Conservation (phyloP, 2,329 filamentous ascomycete genomes). For the Neophaeococcomyces aloes region DNA sequence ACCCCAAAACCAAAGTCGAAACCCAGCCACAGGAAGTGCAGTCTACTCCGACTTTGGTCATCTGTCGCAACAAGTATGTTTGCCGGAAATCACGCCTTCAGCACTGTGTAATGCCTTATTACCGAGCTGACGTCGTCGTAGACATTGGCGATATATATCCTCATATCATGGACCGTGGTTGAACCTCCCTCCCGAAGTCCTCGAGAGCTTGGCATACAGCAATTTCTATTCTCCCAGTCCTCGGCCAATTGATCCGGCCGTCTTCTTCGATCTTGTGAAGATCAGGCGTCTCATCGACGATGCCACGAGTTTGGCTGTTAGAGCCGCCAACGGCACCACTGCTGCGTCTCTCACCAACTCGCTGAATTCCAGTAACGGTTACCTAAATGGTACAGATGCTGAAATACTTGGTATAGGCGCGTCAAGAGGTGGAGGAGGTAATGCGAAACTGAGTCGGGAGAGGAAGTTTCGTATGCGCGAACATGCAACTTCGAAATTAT, state of each 20-base stretch:
- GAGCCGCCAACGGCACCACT: slow-evolving; percentile 63
- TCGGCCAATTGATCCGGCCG: slow-evolving; percentile 64
- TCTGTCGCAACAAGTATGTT: slow-evolving; percentile 57
- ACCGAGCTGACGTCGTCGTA: slow-evolving; percentile 28
- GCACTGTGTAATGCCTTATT: neutral
- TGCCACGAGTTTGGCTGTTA: slow-evolving; percentile 64
- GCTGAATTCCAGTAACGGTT: slow-evolving; percentile 41
- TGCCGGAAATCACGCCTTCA: slow-evolving; percentile 7
- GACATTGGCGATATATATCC: slow-evolving; percentile 77
- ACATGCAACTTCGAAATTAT: slow-evolving; percentile 66
- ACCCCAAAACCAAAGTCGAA: neutral
- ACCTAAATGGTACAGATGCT: slow-evolving; percentile 37
- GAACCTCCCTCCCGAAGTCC: slow-evolving; percentile 64
- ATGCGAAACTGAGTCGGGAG: slow-evolving; percentile 61
- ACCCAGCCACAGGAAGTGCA: slow-evolving; percentile 22
- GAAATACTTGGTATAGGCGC: slow-evolving; percentile 49
- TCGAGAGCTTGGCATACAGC: slow-evolving; percentile 66
- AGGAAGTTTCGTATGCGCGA: slow-evolving; percentile 69
- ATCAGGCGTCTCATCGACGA: slow-evolving; percentile 71
- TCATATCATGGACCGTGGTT: slow-evolving; percentile 78
- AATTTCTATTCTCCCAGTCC: slow-evolving; percentile 70
- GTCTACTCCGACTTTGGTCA: slow-evolving; percentile 43
- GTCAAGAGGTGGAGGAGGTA: slow-evolving; percentile 41
- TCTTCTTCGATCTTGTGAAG: slow-evolving; percentile 76
- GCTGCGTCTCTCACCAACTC: slow-evolving; percentile 52